Evolutionary conservation across 2,329 filamentous ascomycete genomes (phyloP), one percentile per base, ranked within the genome.

Genomic region (Leptographium procerum): DNA sequence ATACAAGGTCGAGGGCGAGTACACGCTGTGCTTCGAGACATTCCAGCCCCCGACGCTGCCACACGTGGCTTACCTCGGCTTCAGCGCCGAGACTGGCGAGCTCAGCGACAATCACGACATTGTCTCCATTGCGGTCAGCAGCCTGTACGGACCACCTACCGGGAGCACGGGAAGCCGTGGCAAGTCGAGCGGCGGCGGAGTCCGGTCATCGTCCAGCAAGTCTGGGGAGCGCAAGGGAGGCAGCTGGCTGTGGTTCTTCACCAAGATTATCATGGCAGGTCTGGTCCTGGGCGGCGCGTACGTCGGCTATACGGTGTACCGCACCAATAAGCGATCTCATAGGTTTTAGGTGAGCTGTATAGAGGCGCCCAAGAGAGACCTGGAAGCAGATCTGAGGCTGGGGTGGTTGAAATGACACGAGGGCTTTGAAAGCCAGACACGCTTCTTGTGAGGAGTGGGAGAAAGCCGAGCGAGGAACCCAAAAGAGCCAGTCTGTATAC

Each of bases 91-190:
- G 77, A 97, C 94, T 19, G 94, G 94, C 68, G 92, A 99, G 77
- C 83, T 99, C 64, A 90, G 86, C 73, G 94, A 99, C 75, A 96
- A 96, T 79, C 92, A 96, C 79, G 94, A 99, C 74, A 95, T 99
- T 72, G 84, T 97, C 70, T 87, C 84, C 55, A 82, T 99, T 66
- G 79, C 85, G 63, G 86, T 92, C 59, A 88, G 87, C 77, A 99
- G 96, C 72, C 77, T 99, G 62, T 97, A 97, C 76, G 85, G 81
- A 59, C 73, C 74, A 31, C 75, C 76, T 66, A 74, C 48, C 16
- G 68, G 68, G 50, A 33, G 64, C 66, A 69, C 67, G 60, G 60
- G 61, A 57, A 51, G n/a, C 28, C 22, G 11, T 14, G 26, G 24
- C 34, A 52, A 43, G 56, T 45, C 50, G 28, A 56, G 29, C 28